Evolutionary conservation across 106 monocot genomes (phyloP).

Genomic region (Triglochin maritima): DNA sequence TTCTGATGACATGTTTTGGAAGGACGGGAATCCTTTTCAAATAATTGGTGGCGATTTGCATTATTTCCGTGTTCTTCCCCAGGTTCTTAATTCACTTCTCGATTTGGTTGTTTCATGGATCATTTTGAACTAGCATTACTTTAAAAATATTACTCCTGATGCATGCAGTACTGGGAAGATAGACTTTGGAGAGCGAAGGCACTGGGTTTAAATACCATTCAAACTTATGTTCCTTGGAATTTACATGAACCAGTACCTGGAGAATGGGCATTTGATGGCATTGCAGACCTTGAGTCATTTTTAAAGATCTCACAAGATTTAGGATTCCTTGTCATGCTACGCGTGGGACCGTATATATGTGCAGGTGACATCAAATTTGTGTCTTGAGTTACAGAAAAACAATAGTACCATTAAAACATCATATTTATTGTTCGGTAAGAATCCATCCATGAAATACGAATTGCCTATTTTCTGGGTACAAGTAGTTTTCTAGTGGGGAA

Average conservation of each 20-base stretch:
- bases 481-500: no score
- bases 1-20: constrained; percentile 70
- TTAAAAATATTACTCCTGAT: constrained; percentile 4
- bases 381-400: background rate
- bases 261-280: constrained; percentile 73
- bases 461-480: no score
- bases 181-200: constrained; percentile 85
- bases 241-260: constrained; percentile 70
- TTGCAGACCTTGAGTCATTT: constrained; percentile 67
- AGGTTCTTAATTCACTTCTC: constrained; percentile 30
- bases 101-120: background rate
- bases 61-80: constrained; percentile 77
- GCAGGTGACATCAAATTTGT: constrained; percentile 32
- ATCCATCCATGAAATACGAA: no score
- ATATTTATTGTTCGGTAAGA: no score
- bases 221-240: constrained; percentile 98
- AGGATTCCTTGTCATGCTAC: constrained; percentile 87
- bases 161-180: constrained; percentile 81
- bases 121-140: background rate
- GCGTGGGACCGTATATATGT: constrained; percentile 93
- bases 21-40: constrained; percentile 58
- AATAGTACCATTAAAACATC: no score
- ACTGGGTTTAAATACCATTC: constrained; percentile 88
- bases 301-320: constrained; percentile 65
- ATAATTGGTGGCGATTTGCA: constrained; percentile 93